Evolutionary conservation across 192 early-diverging fungal genomes (phyloP), one percentile per base, ranked within the genome.

Genomic region (Anaeromyces robustus): DNA sequence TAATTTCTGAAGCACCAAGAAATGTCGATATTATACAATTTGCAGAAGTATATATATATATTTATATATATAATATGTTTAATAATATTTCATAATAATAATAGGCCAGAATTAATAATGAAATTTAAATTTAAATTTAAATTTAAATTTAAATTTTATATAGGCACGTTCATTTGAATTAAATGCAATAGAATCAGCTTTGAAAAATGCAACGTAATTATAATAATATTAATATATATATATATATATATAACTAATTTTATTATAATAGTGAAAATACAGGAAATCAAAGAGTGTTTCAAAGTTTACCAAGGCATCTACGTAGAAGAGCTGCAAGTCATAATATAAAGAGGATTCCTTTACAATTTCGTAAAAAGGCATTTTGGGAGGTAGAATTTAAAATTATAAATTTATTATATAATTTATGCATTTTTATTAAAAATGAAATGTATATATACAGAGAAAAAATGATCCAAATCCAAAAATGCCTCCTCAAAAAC

Each of bases 281-380:
- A 30, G 82, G 88, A 79, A 91, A 88, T 68, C 81, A 87, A 80
- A 90, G 93, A 29, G 95, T 95, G 0, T 96, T 96, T 82, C 97
- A 99, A 87, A 95, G 92, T 41, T 89, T 99, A 29, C 93, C 96
- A 19, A 89, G 96, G 78, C 92, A 96, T 80, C 92, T 98, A 84
- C 89, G 97, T 30, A 91, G 97, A n/a, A 89, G 97, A 59, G 94
- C 96, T 29, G 97, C 97, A 30, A 95, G 94, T 82, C 94, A 96
- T 85, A 99, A 99, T 85, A 88, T 95, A 59, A 96, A 97, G 82
- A 92, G 96, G 29, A 83, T 99, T n/a, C 97, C 97, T 11, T 87
- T 88, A 30, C 89, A 93, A 34, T 84, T 96, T 77, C 89, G 95
- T n/a, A 90, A 91, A 41, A 86, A 91, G 77, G 96, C 97, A 18